These are phyloP conservation scores for Daldinia loculata DNA, from an alignment of 495 filamentous ascomycete genomes.

Conservation along the genomic window DNA sequence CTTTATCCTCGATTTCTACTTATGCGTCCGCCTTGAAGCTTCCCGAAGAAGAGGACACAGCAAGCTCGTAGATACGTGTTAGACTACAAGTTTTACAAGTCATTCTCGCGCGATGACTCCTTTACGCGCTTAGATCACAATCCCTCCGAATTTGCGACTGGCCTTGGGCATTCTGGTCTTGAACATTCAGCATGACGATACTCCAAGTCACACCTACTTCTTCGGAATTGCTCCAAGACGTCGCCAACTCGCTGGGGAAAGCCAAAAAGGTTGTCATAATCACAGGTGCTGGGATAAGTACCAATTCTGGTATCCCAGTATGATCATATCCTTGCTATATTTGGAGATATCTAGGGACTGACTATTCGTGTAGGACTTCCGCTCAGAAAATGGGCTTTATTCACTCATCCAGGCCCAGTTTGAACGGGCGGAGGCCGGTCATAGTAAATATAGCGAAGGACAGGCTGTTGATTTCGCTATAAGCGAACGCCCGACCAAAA, in stretches of 20 bases:
- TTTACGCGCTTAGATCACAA: constrained; percentile 10
- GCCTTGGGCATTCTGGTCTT: background rate
- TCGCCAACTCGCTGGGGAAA: constrained; percentile 67
- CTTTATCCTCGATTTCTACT: constrained; percentile 21
- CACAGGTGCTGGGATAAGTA: constrained; percentile 76
- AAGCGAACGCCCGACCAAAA: constrained; percentile 55
- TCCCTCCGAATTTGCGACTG: background rate
- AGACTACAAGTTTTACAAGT: background rate
- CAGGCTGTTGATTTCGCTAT: constrained; percentile 37
- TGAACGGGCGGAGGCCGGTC: constrained; percentile 54
- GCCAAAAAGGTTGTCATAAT: constrained; percentile 71
- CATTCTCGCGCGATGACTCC: constrained; percentile 24
- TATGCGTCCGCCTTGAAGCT: background rate
- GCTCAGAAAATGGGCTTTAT: constrained; percentile 74
- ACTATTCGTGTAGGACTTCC: constrained; percentile 66
- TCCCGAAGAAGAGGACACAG: background rate
- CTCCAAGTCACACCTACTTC: constrained; percentile 60
- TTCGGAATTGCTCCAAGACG: constrained; percentile 63
- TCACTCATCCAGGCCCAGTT: constrained; percentile 73
- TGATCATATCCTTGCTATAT: constrained; percentile 36
- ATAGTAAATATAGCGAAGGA: constrained; percentile 22
- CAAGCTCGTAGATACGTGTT: background rate
- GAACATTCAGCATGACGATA: constrained; percentile 60
- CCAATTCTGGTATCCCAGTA: constrained; percentile 77
- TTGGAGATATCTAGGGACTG: constrained; percentile 27